Base-by-base conservation (phyloP, 2,329 filamentous ascomycete species). In the Emericellopsis cladophorae region DNA sequence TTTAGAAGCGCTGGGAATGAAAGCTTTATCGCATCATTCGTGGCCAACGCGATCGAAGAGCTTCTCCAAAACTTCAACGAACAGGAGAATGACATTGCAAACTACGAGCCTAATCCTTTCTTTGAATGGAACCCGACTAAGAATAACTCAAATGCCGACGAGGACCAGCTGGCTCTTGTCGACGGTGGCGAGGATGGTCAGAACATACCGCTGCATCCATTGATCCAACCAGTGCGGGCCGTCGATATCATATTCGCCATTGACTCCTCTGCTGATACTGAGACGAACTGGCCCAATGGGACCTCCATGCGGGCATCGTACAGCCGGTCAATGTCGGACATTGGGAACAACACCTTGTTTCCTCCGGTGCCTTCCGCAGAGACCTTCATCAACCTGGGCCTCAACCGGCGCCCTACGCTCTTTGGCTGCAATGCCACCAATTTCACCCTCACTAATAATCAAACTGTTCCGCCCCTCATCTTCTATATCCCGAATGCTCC, bases 401-500 rank as follows among this genome's bases (percentile, higher is more conserved):
- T 40, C 12, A 40, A 40, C 16, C 23, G 10, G 15, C 37, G 37
- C 11, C 37, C 37, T 18, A 40, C 37, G 4, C 33, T 40, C 21
- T 40, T 40, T 21, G 37, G 37, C 16, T 40, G 37, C 37, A 29
- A 40, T 21, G 57, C 53, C 14, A 22, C 24, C 9, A 40, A 40
- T 16, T 29, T 36, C 34, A 58, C 61, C 44, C 66, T 76, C 24
- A 68, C 70, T 1, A 54, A 61, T 44, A 54, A 53, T 31, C 49
- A 57, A 23, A 65, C 60, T 3, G 70, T 73, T 45, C 61, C 70
- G 0, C 84, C 84, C 0, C 57, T 92, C 1, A 63, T 92, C 41
- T 81, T 90, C 43, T 95, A 94, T 64, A 54, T 95, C 21, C 84
- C 87, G 9, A 35, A 35, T n/a, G 66, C 76, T 2, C 85, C 84